Percentiles rank a stretch among this genome's conserved stretches.
phyloP scores from a whole-genome alignment of 2,329 filamentous ascomycete genomes.

The Ustilaginoidea virens region DNA sequence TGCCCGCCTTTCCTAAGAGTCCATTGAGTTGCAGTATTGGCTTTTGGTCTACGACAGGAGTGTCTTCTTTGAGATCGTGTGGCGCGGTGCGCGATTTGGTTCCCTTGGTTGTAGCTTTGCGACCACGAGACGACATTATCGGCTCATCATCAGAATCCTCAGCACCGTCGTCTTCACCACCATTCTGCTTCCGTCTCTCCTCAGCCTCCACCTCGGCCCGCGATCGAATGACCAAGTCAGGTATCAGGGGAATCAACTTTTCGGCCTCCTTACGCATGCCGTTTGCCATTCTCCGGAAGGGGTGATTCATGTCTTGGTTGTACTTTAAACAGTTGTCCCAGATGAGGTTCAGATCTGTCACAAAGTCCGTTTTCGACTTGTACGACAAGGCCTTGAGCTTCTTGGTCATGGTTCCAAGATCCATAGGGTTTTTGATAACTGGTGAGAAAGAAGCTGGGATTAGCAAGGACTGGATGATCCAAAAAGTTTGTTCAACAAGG shows the following conservation, averaged over 20 bases:
- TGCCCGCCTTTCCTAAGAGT: conserved; percentile 37
- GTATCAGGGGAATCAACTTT: conserved; percentile 88
- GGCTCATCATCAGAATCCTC: conserved; percentile 96
- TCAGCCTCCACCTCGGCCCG: conserved; percentile 89
- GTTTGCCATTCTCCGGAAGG: conserved; percentile 79
- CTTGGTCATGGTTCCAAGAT: conserved; percentile 95
- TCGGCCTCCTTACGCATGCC: conserved; percentile 97
- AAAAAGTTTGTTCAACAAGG: not conserved
- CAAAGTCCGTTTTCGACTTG: conserved; percentile 88
- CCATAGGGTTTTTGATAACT: conserved; percentile 97
- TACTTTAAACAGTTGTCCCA: conserved; percentile 97
- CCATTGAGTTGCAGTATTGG: conserved; percentile 54
- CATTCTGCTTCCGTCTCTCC: conserved; percentile 70
- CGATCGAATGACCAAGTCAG: conserved; percentile 78
- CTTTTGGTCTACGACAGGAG: conserved; percentile 61
- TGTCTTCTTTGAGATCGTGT: conserved; percentile 60
- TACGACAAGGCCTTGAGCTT: conserved; percentile 72
- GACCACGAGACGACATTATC: conserved; percentile 92
- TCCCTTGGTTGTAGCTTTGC: conserved; percentile 66
- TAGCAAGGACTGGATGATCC: conserved; percentile 1
- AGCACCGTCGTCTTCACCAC: conserved; percentile 64
- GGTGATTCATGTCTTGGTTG: conserved; percentile 79
- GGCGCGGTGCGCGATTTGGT: conserved; percentile 62
- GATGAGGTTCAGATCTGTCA: conserved; percentile 82
- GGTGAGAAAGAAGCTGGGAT: conserved; percentile 12